Evolutionary conservation across 495 filamentous ascomycete species (phyloP), one percentile per base, ranked within the genome.

Genomic region (Aspergillus bridgeri): DNA sequence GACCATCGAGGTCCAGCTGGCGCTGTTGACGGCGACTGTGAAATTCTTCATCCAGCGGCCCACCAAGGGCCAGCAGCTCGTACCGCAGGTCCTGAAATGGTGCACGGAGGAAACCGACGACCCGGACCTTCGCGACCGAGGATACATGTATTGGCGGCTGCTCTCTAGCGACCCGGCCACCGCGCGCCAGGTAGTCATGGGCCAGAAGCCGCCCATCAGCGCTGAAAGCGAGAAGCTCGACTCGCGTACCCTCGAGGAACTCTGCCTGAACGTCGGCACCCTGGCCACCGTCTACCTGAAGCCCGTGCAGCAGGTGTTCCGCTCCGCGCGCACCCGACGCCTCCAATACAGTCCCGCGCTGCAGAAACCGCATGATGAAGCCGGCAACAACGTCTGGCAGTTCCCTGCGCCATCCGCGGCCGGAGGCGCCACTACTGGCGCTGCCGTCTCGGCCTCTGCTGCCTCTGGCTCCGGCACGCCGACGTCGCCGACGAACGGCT

Each of bases 61-160:
- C 2, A 96, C 93, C 20, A 96, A 96, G 69, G 92, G 91, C 56
- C 91, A 96, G 65, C 84, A 93, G 22, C 81, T 99, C 6, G 94
- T 99, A 1, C 94, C 94, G 15, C 92, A 93, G 63, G 93, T 98
- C 3, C 84, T 99, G 29, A 96, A 97, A 73, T 97, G 93, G 93
- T 95, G 95, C 49, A 99, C 94, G 1, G 94, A 96, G 67, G 94
- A 99, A 67, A 99, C 94, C 20, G 94, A 99, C 69, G 96, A 98
- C 72, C 95, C 95, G 0, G 94, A 99, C 67, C 84, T 99, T 27
- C 83, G 94, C 45, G 94, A 99, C 67, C 81, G 94, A 59, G 94
- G 94, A 11, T 98, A 96, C 77, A 97, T 99, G 91, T 99, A 99
- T 77, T 99, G 94, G 94, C 88, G 94, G 7, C 81, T 99, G 20